These are phyloP conservation scores for Aspergillus udagawae DNA, from an alignment of 2,329 filamentous ascomycete genomes.

Conservation along the genomic window DNA sequence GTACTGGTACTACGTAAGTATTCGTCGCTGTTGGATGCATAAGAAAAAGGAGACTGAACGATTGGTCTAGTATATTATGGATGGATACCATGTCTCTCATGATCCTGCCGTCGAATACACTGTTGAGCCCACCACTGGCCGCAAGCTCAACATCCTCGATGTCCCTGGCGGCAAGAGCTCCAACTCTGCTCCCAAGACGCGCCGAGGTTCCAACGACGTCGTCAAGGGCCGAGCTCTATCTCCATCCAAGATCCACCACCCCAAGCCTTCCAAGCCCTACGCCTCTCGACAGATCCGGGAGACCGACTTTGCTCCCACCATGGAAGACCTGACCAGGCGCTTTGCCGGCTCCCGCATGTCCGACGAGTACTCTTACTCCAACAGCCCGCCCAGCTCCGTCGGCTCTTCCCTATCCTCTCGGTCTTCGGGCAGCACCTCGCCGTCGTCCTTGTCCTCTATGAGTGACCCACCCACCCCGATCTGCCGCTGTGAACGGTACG, in stretches of 20 bases:
- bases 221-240: slow-evolving; percentile 86
- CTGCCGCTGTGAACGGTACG: slow-evolving; percentile 95
- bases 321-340: slow-evolving; percentile 75
- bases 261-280: slow-evolving; percentile 83
- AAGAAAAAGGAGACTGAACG: slow-evolving; percentile 9
- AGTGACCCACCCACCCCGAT: slow-evolving; percentile 55
- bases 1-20: slow-evolving; percentile 92
- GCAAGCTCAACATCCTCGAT: slow-evolving; percentile 96
- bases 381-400: slow-evolving; percentile 67
- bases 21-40: not conserved
- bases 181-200: slow-evolving; percentile 37
- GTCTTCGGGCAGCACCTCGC: slow-evolving; percentile 54
- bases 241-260: slow-evolving; percentile 82
- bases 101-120: slow-evolving; percentile 87
- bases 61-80: slow-evolving; percentile 74
- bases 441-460: slow-evolving; percentile 60
- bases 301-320: slow-evolving; percentile 70
- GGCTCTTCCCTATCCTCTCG: slow-evolving; percentile 70
- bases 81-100: slow-evolving; percentile 96
- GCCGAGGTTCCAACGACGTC: slow-evolving; percentile 59
- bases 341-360: slow-evolving; percentile 68
- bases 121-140: slow-evolving; percentile 92
- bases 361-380: slow-evolving; percentile 69
- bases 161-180: slow-evolving; percentile 60
- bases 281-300: slow-evolving; percentile 84